Base-by-base conservation (phyloP, 495 filamentous ascomycete genomes). In the Talaromyces trachyspermus region DNA sequence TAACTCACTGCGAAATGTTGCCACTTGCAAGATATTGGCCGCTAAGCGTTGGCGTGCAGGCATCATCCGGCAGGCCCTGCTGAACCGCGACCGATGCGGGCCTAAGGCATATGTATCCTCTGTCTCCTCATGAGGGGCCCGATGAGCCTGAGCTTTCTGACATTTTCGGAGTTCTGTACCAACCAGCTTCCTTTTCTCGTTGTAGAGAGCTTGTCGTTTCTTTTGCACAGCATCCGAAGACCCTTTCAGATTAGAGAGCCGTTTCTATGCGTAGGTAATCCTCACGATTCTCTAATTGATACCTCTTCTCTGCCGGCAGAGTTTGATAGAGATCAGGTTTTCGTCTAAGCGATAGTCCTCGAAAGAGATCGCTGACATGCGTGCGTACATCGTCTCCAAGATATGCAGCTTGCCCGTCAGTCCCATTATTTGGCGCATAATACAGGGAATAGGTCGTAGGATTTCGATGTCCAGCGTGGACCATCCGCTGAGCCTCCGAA, bases 281-380 rank as follows among this genome's bases (percentile, higher is more conserved):
- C 48, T 20, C 48, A 32, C 46, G 51, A 23, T 52, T 41, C 48
- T 57, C 37, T 33, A 60, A 38, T 43, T 57, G 24, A 41, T 57
- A n/a, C 52, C 50, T 47, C 36, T 58, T 52, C 47, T 55, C 49
- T 35, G 53, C 55, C 30, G 23, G 55, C 30, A 61, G 50, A 40
- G 48, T 48, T 45, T 58, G 46, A 49, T 17, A 56, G n/a, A 61
- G 51, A 46, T 61, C 45, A 25, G 33, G 56, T 36, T 61, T 58
- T 38, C 40, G 35, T 48, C 25, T 47, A 4, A 61, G 43, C 24
- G 44, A 50, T 38, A 61, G 19, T 14, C 32, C 46, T 29, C 49
- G 45, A 46, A 61, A 55, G 48, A 47, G 42, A 44, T 61, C 52
- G 18, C 19, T 49, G 48, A 54, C 42, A 35, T 53, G 46, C 17